Percentiles rank a stretch among this genome's conserved stretches.
These are phyloP conservation scores for Pulveroboletus sp. DNA, from an alignment of 768 basidiomycete species.

Conservation along the genomic window DNA sequence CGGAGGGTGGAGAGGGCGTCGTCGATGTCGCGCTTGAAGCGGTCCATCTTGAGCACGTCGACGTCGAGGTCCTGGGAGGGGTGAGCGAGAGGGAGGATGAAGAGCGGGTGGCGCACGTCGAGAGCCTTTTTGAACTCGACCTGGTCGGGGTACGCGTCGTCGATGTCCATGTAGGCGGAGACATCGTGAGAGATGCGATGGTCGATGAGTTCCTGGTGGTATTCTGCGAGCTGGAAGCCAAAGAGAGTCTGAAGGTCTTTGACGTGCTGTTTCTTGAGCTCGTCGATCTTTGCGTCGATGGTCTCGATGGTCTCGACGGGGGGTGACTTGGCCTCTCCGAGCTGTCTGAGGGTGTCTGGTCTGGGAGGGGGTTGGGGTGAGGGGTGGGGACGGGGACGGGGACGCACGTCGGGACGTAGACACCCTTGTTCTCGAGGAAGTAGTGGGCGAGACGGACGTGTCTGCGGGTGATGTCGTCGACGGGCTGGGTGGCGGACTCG, in stretches of 20 bases:
- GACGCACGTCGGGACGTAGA: conserved; percentile 40
- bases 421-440: conserved; percentile 38
- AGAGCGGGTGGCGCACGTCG: conserved; percentile 7
- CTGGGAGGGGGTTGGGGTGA: conserved; percentile 2
- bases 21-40: conserved; percentile 24
- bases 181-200: conserved; percentile 21
- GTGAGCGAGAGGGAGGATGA: neutral
- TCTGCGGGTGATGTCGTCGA: conserved; percentile 24
- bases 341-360: conserved; percentile 19
- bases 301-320: conserved; percentile 24
- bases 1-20: conserved; percentile 29
- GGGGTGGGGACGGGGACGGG: neutral
- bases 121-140: conserved; percentile 26
- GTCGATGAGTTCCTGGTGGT: conserved; percentile 34
- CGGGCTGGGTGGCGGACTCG: conserved; percentile 7
- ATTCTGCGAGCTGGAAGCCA: conserved; percentile 28
- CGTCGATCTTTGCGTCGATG: conserved; percentile 28
- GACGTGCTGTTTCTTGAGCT: conserved; percentile 28
- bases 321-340: conserved; percentile 11
- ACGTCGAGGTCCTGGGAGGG: conserved; percentile 18
- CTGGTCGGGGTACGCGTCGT: conserved; percentile 22
- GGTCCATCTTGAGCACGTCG: conserved; percentile 14
- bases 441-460: conserved; percentile 37
- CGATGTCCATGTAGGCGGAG: conserved; percentile 28
- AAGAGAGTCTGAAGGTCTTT: conserved; percentile 31